phyloP scores from a whole-genome alignment of 352 stramenopile species.

The Pythium sp. region DNA sequence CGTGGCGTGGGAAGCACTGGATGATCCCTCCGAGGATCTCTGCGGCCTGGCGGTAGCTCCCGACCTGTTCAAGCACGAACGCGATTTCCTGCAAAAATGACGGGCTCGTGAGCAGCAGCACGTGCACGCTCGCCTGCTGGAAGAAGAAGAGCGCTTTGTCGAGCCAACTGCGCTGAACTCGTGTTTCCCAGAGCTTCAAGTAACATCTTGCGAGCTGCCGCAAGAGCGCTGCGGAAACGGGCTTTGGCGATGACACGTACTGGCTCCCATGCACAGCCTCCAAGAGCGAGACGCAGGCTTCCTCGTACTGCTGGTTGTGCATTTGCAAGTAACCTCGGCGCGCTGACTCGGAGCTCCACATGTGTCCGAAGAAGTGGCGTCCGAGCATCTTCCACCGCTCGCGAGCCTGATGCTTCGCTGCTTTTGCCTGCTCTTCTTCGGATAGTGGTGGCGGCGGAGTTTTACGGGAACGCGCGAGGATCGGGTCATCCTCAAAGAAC shows the following conservation, averaged over 20 bases:
- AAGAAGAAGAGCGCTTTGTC: conserved; percentile 49
- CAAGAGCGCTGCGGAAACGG: conserved; percentile 25
- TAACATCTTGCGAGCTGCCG: conserved; percentile 48
- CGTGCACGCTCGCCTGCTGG: conserved; percentile 38
- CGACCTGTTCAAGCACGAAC: conserved; percentile 37
- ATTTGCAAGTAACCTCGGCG: conserved; percentile 44
- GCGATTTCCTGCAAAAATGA: conserved; percentile 64
- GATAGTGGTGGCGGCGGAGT: background rate
- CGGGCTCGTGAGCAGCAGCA: conserved; percentile 47
- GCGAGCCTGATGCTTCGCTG: conserved; percentile 22
- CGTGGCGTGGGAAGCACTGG: conserved; percentile 54
- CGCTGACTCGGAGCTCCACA: conserved; percentile 36
- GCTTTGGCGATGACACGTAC: conserved; percentile 15
- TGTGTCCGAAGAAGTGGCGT: conserved; percentile 35
- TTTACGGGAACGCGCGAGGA: conserved; percentile 19
- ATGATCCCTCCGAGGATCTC: conserved; percentile 60
- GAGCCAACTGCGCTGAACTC: conserved; percentile 30
- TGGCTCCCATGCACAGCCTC: conserved; percentile 27
- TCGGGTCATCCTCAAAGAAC: conserved; percentile 62
- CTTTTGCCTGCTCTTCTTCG: conserved; percentile 13
- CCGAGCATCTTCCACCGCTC: conserved; percentile 45
- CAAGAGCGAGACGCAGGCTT: conserved; percentile 28
- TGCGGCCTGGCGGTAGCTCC: conserved; percentile 40
- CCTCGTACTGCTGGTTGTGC: conserved; percentile 34
- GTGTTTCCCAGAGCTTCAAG: conserved; percentile 32